These are phyloP conservation scores for Dryadomyces quercivorus DNA, from an alignment of 2,329 filamentous ascomycete species.

Conservation along the genomic window DNA sequence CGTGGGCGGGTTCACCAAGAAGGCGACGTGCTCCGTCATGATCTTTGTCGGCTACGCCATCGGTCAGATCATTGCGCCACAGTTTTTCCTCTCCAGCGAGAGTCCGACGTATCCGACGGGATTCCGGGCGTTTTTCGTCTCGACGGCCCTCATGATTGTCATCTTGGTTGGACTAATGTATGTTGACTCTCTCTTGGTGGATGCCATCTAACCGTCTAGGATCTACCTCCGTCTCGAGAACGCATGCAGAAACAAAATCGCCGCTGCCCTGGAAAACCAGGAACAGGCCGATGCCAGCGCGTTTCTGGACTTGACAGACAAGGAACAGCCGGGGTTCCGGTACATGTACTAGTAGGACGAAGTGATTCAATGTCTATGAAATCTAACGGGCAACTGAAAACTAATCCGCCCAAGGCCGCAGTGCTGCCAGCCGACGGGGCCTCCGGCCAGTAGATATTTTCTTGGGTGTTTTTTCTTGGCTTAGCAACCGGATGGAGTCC, in stretches of 20 bases:
- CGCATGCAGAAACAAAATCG: slow-evolving; percentile 1
- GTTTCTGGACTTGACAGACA: slow-evolving; percentile 7
- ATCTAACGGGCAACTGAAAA: too few relatives aligned
- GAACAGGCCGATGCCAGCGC: slow-evolving; percentile 4
- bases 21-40: slow-evolving; percentile 51
- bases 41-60: slow-evolving; percentile 51
- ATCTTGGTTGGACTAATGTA: slow-evolving; percentile 22
- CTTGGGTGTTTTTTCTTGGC: too few relatives aligned
- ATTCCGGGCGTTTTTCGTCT: slow-evolving; percentile 53
- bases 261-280: slow-evolving; percentile 1
- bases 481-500: too few relatives aligned
- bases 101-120: slow-evolving; percentile 48
- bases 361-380: too few relatives aligned
- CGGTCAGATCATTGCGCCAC: slow-evolving; percentile 30
- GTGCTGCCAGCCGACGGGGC: too few relatives aligned
- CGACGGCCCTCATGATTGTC: slow-evolving; percentile 39
- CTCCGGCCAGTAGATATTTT: too few relatives aligned
- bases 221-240: slow-evolving; percentile 23
- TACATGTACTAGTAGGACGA: slow-evolving; percentile 6
- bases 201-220: slow-evolving; percentile 27
- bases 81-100: slow-evolving; percentile 47
- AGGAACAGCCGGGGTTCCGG: slow-evolving; percentile 7
- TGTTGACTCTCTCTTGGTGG: not conserved
- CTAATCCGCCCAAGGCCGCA: too few relatives aligned
- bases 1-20: slow-evolving; percentile 53